Base-by-base conservation (phyloP, 2,329 filamentous ascomycete genomes). In the Cytospora schulzeri region DNA sequence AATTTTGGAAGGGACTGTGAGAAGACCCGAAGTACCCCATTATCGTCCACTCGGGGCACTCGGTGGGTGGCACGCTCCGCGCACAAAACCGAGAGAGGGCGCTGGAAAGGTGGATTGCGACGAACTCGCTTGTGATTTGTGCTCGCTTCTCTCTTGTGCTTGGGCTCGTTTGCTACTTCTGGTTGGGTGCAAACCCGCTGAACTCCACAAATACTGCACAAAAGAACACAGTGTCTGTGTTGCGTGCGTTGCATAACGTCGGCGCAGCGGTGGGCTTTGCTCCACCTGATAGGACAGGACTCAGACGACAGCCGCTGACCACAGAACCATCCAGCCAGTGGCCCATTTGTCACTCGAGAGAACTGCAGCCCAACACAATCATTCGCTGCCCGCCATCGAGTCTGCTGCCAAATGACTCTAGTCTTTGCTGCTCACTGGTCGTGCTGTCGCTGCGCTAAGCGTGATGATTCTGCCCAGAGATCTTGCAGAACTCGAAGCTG, bases 201-300 rank as follows among this genome's bases (percentile, higher is more conserved):
- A 28, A 31, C 31, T 38, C 64, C 64, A 66, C 60, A 55, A 26
- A 52, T 60, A 53, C 45, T 45, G 60, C 56, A 60, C 60, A 66
- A 55, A 48, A 48, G 29, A 57, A 59, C 55, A 60, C 53, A 58
- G 58, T 60, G 56, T 61, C 51, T 56, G 59, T 60, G 57, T 56
- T 54, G 58, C 53, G 63, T 62, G 62, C 63, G 60, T n/a, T 69
- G 68, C 66, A 68, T 67, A 64, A 68, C 48, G 62, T 62, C 64
- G 67, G 60, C 57, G 60, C n/a, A 50, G 65, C 60, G 58, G 56
- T 58, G 57, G 64, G 50, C 55, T 45, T 28, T 55, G 54, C 62
- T 41, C 63, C 59, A 63, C 59, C 56, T 68, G 65, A 70, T 70
- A 68, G 69, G 68, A 62, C 62, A 58, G 60, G 26, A 59, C 54